A percentile compares a stretch with the other conserved stretches of the same genome.
Evolutionary conservation across 768 basidiomycete species (phyloP).

Genomic region (Baorangia bicolor): DNA sequence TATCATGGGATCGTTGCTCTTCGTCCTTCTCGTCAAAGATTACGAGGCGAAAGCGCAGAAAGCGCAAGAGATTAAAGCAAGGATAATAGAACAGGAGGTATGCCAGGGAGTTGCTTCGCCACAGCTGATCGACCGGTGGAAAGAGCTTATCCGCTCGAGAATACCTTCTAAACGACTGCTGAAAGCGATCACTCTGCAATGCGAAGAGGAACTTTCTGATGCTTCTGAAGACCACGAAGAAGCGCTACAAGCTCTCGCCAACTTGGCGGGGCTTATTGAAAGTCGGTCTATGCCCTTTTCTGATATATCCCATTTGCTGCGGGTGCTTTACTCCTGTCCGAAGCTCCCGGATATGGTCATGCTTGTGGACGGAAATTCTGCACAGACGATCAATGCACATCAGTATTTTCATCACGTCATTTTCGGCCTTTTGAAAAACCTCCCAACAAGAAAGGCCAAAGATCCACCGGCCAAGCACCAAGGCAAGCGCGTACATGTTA

Average conservation of each 20-base stretch:
- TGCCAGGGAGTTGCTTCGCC: constrained; percentile 12
- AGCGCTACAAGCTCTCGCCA: constrained; percentile 60
- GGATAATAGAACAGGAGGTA: constrained; percentile 18
- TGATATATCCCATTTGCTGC: constrained; percentile 45
- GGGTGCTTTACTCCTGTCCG: constrained; percentile 47
- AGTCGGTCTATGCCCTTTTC: constrained; percentile 45
- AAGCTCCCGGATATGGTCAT: constrained; percentile 40
- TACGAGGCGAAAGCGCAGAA: constrained; percentile 45
- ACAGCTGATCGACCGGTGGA: constrained; percentile 21
- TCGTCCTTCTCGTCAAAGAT: constrained; percentile 63
- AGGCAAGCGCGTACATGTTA: constrained; percentile 3
- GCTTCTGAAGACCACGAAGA: constrained; percentile 30
- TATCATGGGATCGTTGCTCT: constrained; percentile 69
- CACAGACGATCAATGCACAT: constrained; percentile 39
- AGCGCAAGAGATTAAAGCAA: constrained; percentile 27
- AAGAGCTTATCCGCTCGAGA: constrained; percentile 8
- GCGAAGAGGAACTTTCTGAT: constrained; percentile 31
- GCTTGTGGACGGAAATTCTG: constrained; percentile 28
- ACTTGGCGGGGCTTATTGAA: constrained; percentile 54
- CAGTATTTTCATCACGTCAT: constrained; percentile 51
- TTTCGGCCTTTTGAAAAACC: constrained; percentile 36
- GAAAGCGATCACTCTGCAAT: constrained; percentile 31
- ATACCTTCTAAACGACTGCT: constrained; percentile 33
- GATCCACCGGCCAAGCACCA: constrained; percentile 14
- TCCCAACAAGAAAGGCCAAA: constrained; percentile 28